These are phyloP conservation scores for Lophiotrema nucula DNA, from an alignment of 495 filamentous ascomycete genomes.

Conservation along the genomic window DNA sequence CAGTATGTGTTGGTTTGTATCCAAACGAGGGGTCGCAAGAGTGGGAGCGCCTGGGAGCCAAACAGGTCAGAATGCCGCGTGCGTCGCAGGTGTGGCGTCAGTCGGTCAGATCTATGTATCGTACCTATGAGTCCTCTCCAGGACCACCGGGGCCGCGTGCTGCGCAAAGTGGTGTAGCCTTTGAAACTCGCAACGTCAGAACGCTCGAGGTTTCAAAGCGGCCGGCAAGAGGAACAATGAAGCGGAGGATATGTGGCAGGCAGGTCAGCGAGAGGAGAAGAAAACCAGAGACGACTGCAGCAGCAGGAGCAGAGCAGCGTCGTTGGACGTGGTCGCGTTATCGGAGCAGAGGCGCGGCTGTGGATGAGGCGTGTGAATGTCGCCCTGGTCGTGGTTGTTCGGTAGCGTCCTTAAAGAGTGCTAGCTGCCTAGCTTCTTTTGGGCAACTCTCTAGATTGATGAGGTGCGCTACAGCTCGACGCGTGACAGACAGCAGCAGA, in stretches of 20 bases:
- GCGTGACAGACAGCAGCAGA: too few relatives aligned
- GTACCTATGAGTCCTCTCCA: conserved; percentile 25
- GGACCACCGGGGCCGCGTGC: conserved; percentile 32
- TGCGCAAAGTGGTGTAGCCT: conserved; percentile 10
- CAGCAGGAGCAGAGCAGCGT: conserved; percentile 21
- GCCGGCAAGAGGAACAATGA: conserved; percentile 21
- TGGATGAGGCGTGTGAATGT: conserved; percentile 3
- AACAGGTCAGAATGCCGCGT: conserved; percentile 19
- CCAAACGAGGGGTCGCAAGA: conserved; percentile 33
- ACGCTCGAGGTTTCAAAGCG: conserved; percentile 31
- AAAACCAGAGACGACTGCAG: conserved; percentile 10
- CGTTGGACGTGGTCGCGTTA: conserved; percentile 8
- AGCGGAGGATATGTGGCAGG: too few relatives aligned
- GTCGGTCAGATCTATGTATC: conserved; percentile 7
- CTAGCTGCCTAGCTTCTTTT: too few relatives aligned
- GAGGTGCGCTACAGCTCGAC: too few relatives aligned
- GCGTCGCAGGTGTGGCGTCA: conserved; percentile 7
- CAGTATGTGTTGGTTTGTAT: conserved; percentile 15
- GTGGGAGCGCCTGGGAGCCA: conserved; percentile 15
- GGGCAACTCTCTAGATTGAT: too few relatives aligned
- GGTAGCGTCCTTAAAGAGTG: too few relatives aligned
- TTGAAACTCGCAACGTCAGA: conserved; percentile 34
- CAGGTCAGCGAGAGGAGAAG: background rate
- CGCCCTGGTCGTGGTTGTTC: background rate
- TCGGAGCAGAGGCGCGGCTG: conserved; percentile 13